A percentile compares a stretch with the other conserved stretches of the same genome.
Conservation (phyloP, 2,329 filamentous ascomycete genomes). For the Curvularia spicifera region DNA sequence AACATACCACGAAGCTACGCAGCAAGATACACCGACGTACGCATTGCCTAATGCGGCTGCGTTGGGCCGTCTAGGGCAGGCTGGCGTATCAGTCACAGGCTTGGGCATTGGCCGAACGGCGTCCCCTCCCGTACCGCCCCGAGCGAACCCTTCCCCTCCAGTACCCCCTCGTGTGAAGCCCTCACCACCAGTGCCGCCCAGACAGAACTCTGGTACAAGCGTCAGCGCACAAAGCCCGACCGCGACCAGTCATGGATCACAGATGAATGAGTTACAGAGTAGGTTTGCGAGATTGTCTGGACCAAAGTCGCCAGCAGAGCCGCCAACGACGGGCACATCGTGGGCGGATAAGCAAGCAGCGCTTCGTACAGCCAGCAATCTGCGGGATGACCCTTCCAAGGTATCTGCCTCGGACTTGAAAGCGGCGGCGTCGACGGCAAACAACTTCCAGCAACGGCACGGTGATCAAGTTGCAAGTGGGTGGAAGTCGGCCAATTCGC, state of each 20-base stretch:
- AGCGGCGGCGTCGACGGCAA: conserved; percentile 65
- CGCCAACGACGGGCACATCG: conserved; percentile 61
- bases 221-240: conserved; percentile 25
- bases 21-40: conserved; percentile 38
- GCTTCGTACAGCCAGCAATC: conserved; percentile 64
- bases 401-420: conserved; percentile 66
- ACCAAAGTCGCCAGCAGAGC: conserved; percentile 36
- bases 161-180: conserved; percentile 35
- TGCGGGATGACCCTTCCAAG: conserved; percentile 67
- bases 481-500: conserved; percentile 61
- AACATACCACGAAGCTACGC: conserved; percentile 55
- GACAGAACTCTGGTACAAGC: conserved; percentile 29
- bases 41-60: conserved; percentile 64
- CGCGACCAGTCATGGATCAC: conserved; percentile 43
- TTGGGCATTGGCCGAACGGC: conserved; percentile 69
- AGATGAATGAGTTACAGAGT: conserved; percentile 71
- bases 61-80: conserved; percentile 69
- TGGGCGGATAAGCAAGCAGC: conserved; percentile 69
- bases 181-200: conserved; percentile 39
- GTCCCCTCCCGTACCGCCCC: conserved; percentile 43
- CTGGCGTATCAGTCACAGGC: conserved; percentile 79
- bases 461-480: conserved; percentile 71
- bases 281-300: conserved; percentile 61
- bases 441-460: conserved; percentile 73
- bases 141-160: conserved; percentile 46